Percentiles rank a stretch among this genome's conserved stretches.
phyloP scores from a whole-genome alignment of 1,284 basidiomycete species.

The Ustilago tritici region DNA sequence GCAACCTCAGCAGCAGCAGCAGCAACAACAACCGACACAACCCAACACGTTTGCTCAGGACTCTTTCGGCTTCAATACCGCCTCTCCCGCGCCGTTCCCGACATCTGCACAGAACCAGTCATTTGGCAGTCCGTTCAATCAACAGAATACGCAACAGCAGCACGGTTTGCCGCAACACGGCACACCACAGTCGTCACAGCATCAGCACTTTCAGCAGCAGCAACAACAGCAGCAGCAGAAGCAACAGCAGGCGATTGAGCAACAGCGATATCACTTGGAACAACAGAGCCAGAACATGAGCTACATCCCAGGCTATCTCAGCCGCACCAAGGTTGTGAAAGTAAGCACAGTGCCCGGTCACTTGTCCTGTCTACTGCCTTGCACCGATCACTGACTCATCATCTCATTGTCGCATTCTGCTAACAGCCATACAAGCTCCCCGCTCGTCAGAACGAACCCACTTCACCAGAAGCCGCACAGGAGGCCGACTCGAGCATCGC shows the following conservation, averaged over 20 bases:
- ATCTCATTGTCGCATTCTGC: background rate
- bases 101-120: conserved; percentile 26
- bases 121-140: conserved; percentile 34
- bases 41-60: conserved; percentile 25
- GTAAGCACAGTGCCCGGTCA: background rate
- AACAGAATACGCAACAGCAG: conserved; percentile 12
- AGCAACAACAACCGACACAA: conserved; percentile 21
- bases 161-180: conserved; percentile 25
- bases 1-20: conserved; percentile 21
- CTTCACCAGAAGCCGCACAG: conserved; percentile 41
- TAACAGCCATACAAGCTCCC: conserved; percentile 45
- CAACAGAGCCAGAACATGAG: conserved; percentile 52
- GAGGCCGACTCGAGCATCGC: conserved; percentile 46
- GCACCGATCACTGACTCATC: background rate
- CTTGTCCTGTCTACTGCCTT: background rate
- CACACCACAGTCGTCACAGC: conserved; percentile 25
- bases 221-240: conserved; percentile 27
- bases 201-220: conserved; percentile 36
- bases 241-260: conserved; percentile 43
- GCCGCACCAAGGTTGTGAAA: conserved; percentile 47
- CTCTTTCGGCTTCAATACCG: conserved; percentile 21
- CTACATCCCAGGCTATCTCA: conserved; percentile 55
- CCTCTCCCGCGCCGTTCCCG: conserved; percentile 34
- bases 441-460: conserved; percentile 44
- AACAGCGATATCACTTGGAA: conserved; percentile 40